Conservation (phyloP, 352 stramenopile species). For the Blastocystis sp. region DNA sequence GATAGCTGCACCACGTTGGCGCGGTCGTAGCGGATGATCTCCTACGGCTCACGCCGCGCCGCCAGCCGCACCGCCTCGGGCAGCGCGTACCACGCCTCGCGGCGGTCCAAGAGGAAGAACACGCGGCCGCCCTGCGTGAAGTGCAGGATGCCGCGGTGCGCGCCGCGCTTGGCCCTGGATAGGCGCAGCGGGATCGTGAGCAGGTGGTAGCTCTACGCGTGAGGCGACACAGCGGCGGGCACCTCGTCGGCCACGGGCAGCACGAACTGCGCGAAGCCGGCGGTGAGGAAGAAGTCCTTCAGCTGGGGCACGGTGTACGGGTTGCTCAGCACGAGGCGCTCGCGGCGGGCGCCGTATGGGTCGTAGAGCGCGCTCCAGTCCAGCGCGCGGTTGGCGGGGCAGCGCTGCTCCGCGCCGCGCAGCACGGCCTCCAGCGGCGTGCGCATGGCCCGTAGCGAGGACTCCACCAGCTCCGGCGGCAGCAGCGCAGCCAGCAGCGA, state of each 20-base stretch:
- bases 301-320: no score
- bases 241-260: no score
- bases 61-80: not conserved
- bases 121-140: not conserved
- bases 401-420: not conserved
- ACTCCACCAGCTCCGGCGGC: not conserved
- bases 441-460: not conserved
- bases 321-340: no score
- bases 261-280: no score
- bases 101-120: slow-evolving; percentile 5
- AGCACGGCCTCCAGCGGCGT: slow-evolving; percentile 5
- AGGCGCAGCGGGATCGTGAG: not conserved
- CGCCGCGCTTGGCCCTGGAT: not conserved
- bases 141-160: slow-evolving; percentile 2
- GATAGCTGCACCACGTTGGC: not conserved
- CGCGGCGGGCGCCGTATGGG: no score
- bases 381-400: no score
- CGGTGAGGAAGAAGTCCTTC: no score
- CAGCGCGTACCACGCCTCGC: slow-evolving; percentile 17
- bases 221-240: no score
- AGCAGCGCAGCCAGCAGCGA: not conserved
- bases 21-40: not conserved
- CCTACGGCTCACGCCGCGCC: not conserved
- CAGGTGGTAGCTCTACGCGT: no score
- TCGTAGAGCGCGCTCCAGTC: no score